Evolutionary conservation across 1,284 basidiomycete genomes (phyloP), one percentile per base, ranked within the genome.

Genomic region (Heliocybe sulcata): DNA sequence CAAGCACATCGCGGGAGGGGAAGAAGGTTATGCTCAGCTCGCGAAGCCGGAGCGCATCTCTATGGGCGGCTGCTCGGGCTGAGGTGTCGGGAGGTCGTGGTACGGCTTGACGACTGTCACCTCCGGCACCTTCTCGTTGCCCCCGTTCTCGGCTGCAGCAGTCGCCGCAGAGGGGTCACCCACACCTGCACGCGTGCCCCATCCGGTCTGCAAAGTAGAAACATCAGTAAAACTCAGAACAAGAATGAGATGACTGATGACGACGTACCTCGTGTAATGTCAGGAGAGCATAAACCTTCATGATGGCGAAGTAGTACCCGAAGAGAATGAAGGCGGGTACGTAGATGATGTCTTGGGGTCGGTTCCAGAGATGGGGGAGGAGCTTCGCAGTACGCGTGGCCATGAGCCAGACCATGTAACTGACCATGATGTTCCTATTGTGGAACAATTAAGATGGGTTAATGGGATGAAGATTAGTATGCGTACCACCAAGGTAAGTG

Each of bases 321-420:
- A 94, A 94, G 3, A 86, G 65, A 64, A 94, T 92, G 72, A 93
- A 95, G n/a, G 90, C 92, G 2, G 92, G 92, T 11, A 95, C 89
- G 68, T 92, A 84, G 62, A 95, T 85, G 63, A 95, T 81, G 65
- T 95, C 89, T 64, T 86, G 81, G 1, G 93, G 93, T 35, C 87
- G 78, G 57, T 84, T 66, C 90, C 91, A 94, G 2, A 95, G 76
- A 74, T 95, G 92, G 0, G 93, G 93, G 4, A 94, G 74, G 9
- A 95, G 81, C 72, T 95, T 96, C 62, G 84, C 79, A 20, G 92
- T 92, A 58, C 92, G 83, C 2, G 92, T 95, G 9, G 84, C 85
- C 47, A 82, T 73, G 23, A 94, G 79, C 91, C 91, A 94, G 42
- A 90, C 86, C 54, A 85, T 62, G 68, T 90, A 94, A 51, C 85